phyloP scores from a whole-genome alignment of 176 grass and related monocot species.

The Oryza meyeriana region DNA sequence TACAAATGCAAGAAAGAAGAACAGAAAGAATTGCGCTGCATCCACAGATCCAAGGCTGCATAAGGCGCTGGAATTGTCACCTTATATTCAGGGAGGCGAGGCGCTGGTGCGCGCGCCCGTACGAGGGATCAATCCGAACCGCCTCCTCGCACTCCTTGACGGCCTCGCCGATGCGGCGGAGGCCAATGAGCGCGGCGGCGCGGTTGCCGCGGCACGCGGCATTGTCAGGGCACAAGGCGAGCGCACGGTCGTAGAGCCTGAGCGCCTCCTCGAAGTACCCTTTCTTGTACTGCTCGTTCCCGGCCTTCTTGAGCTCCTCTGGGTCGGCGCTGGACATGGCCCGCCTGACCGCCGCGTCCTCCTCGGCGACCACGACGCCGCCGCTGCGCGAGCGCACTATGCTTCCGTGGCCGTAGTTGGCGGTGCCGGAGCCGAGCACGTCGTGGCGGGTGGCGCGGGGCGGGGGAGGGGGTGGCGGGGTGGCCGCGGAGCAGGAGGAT shows the following conservation, averaged over 20 bases:
- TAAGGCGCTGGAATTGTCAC: constrained; percentile 28
- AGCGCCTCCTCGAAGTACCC: constrained; percentile 75
- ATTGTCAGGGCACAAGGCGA: constrained; percentile 79
- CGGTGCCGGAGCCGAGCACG: constrained; percentile 82
- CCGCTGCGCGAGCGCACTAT: constrained; percentile 63
- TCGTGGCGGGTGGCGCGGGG: constrained; percentile 52
- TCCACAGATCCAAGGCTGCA: constrained; percentile 26
- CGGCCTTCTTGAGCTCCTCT: constrained; percentile 83
- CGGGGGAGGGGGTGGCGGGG: constrained; percentile 36
- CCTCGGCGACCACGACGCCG: constrained; percentile 18
- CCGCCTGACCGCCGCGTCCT: constrained; percentile 51
- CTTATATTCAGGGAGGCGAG: constrained; percentile 74
- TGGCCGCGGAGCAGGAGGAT: constrained; percentile 25
- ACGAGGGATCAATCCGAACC: constrained; percentile 73
- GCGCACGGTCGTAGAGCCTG: constrained; percentile 76
- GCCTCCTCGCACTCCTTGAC: constrained; percentile 92
- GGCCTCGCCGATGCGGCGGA: constrained; percentile 67
- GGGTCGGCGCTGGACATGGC: constrained; percentile 64
- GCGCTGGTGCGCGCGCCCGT: constrained; percentile 76
- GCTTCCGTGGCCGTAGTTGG: constrained; percentile 90
- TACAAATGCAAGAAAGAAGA: not conserved
- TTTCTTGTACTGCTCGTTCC: constrained; percentile 87
- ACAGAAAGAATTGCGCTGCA: not conserved
- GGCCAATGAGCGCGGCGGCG: constrained; percentile 79
- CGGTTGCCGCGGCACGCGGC: constrained; percentile 79